Base-by-base conservation (phyloP, 2,329 filamentous ascomycete genomes). In the Lecanoromycetidae sp. region DNA sequence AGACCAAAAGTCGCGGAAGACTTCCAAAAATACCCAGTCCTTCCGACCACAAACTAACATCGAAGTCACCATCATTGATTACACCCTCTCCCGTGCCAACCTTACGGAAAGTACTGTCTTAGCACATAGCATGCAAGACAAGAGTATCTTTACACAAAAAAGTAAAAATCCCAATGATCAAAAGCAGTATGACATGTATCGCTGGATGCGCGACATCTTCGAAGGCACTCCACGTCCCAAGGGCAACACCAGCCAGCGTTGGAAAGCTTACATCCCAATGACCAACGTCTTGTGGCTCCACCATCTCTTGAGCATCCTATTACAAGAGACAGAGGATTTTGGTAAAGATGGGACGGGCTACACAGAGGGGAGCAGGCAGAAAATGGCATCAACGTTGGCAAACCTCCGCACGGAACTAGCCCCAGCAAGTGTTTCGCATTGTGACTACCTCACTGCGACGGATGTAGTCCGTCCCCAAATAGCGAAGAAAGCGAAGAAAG, bases 41-140 rank as follows among this genome's bases (percentile, higher is more conserved):
- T 26, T 37, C 10, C 34, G 25, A 9, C 38, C 37, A 7, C 53
- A 57, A 48, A 76, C 74, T 12, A 66, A 67, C 1, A 61, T 81
- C 3, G 74, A 79, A 54, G 76, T 76, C 1, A 81, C 79, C 0
- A 70, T 82, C 20, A 82, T 82, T 54, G 79, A 82, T 59, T 82
- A 82, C 60, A 81, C 79, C 1, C 69, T 82, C 29, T 80, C 77
- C 1, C 72, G 79, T n/a, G 76, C 76, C 2, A 33, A 41, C 19
- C n/a, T 50, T 34, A 20, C 49, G 37, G 13, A 48, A 43, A 19
- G 51, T 34, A 43, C 46, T 10, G 35, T 29, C 44, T 19, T 42
- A 3, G 30, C 23, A 15, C 48, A 42, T 17, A 20, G 10, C 20
- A 41, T 19, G 32, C 9, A 38, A 39, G 50, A 52, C 15, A 22